These are phyloP conservation scores for Copromyces sp. DNA, from an alignment of 495 filamentous ascomycete species.

Conservation along the genomic window DNA sequence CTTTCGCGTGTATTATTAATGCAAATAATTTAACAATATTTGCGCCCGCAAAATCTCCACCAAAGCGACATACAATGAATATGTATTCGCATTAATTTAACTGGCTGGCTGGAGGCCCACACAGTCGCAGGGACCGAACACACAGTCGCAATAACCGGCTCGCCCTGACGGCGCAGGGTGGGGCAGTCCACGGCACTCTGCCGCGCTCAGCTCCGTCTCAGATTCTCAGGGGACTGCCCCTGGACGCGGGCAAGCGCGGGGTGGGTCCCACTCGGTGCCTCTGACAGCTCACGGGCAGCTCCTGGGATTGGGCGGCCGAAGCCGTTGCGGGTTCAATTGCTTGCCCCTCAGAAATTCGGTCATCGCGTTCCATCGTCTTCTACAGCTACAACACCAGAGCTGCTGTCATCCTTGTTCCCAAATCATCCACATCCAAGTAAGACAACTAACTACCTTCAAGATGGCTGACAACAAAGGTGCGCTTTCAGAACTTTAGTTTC, in stretches of 20 bases:
- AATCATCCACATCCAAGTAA: neutral
- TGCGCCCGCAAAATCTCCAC: too few relatives aligned
- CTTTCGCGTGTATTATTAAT: too few relatives aligned
- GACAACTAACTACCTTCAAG: neutral
- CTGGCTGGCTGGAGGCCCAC: too few relatives aligned
- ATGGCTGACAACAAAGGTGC: conserved; percentile 25
- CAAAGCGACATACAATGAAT: too few relatives aligned
- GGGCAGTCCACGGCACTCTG: neutral
- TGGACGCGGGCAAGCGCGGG: neutral
- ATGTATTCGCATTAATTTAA: too few relatives aligned
- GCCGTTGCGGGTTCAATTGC: neutral
- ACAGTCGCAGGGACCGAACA: too few relatives aligned
- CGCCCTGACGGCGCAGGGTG: neutral
- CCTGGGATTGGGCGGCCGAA: neutral
- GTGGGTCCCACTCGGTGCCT: neutral
- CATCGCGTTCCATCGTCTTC: conserved; percentile 17
- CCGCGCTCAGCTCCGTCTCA: neutral
- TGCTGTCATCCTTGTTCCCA: neutral
- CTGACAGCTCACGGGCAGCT: neutral
- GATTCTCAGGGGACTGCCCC: neutral
- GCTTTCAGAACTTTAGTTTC: neutral
- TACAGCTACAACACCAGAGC: neutral
- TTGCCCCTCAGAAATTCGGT: neutral
- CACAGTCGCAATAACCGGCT: too few relatives aligned
- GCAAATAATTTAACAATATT: too few relatives aligned